Evolutionary conservation across 768 basidiomycete species (phyloP).

Genomic region (Tulasnella sp.): DNA sequence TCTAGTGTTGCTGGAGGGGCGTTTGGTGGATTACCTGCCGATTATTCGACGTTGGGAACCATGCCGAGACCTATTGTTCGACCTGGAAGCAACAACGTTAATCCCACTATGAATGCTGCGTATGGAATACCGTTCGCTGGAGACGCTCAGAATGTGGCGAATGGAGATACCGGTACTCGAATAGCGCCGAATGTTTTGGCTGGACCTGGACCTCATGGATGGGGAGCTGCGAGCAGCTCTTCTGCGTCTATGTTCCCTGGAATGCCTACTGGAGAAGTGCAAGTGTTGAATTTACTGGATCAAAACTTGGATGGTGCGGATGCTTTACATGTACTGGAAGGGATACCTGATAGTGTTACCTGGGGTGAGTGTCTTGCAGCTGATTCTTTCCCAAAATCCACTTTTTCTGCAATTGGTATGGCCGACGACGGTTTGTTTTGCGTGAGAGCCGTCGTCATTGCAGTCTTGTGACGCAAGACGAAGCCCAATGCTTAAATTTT

Average conservation of each 20-base stretch:
- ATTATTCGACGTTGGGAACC: neutral
- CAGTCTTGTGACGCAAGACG: too few species aligned
- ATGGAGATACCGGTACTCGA: conserved; percentile 5
- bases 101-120: conserved; percentile 56
- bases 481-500: too few species aligned
- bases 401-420: too few species aligned
- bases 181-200: too few species aligned
- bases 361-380: too few species aligned
- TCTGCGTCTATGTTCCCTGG: too few species aligned
- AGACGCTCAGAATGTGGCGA: neutral
- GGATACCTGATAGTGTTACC: conserved; percentile 3
- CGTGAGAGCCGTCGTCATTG: too few species aligned
- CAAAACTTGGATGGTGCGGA: conserved; percentile 12
- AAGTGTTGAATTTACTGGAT: conserved; percentile 13
- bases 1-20: neutral
- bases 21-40: neutral
- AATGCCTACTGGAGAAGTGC: conserved; percentile 2
- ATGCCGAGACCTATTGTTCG: neutral
- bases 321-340: conserved; percentile 8
- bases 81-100: conserved; percentile 40
- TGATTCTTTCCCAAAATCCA: too few species aligned
- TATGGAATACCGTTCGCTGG: conserved; percentile 1
- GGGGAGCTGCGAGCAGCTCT: too few species aligned
- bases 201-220: too few species aligned
- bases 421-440: neutral